Evolutionary conservation across 2,329 filamentous ascomycete species (phyloP).

Genomic region (Intubia oerlemansii): DNA sequence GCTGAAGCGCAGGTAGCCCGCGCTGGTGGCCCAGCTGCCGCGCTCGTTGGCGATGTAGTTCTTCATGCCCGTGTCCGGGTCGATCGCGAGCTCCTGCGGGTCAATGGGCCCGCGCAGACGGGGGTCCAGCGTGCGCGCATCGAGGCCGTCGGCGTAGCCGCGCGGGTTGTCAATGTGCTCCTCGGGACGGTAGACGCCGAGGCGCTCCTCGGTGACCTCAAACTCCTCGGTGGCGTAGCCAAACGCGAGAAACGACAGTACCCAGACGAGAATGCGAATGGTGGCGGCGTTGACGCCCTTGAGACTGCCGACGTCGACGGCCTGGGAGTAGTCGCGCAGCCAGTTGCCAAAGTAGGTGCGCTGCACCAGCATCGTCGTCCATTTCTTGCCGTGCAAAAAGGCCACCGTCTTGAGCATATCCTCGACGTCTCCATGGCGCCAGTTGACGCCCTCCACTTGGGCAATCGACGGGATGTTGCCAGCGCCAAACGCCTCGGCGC

Average conservation of each 20-base stretch:
- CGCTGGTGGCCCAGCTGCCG: slow-evolving; percentile 74
- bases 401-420: slow-evolving; percentile 60
- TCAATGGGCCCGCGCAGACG: slow-evolving; percentile 65
- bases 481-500: slow-evolving; percentile 41
- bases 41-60: slow-evolving; percentile 93
- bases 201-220: slow-evolving; percentile 59
- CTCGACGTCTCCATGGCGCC: slow-evolving; percentile 59
- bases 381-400: slow-evolving; percentile 65
- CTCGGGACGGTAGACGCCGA: slow-evolving; percentile 65
- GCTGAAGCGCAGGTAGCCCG: slow-evolving; percentile 64
- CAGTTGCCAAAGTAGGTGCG: slow-evolving; percentile 74
- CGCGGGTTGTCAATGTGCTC: slow-evolving; percentile 59
- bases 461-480: slow-evolving; percentile 49
- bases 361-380: slow-evolving; percentile 60
- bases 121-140: slow-evolving; percentile 64
- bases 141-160: slow-evolving; percentile 66
- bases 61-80: slow-evolving; percentile 78
- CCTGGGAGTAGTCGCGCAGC: slow-evolving; percentile 70
- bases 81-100: slow-evolving; percentile 49
- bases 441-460: slow-evolving; percentile 46
- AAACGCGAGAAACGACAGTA: slow-evolving; percentile 62
- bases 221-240: slow-evolving; percentile 76
- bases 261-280: slow-evolving; percentile 59
- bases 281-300: slow-evolving; percentile 62
- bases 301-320: slow-evolving; percentile 58